Evolutionary conservation across 1,284 basidiomycete species (phyloP), one percentile per base, ranked within the genome.

Genomic region (Bondarzewia mesenterica): DNA sequence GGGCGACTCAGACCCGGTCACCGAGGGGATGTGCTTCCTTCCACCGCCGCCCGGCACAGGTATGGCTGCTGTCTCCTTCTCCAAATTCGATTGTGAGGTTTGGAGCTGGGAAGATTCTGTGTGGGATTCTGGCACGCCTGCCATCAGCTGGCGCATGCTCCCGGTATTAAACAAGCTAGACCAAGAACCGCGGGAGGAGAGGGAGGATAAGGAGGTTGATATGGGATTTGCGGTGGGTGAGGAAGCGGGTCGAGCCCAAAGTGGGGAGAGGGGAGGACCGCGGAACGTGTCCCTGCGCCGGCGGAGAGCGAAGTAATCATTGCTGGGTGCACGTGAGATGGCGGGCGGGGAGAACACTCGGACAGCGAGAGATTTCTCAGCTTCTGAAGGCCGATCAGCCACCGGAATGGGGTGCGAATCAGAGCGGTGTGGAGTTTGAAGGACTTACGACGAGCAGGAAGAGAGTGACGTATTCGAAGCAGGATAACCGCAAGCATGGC

Each of bases 401-500:
- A 18, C 16, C 7, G 2, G 22, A 14, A n/a, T 5, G 35, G 23
- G 27, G 22, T 26, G 25, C 29, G n/a, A 12, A 29, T 6, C 42
- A 21, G 16, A 32, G 36, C 18, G 7, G n/a, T n/a, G n/a, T n/a
- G n/a, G n/a, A n/a, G n/a, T n/a, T n/a, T n/a, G n/a, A n/a, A n/a
- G n/a, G 2, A 46, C 64, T 50, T 50, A 68, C 72, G 42, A 44
- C 55, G 54, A 20, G 60, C 55, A 20, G 37, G 54, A 2, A 61
- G 52, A 10, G 54, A 50, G 4, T 49, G 41, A 3, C 54, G 54
- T 14, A 67, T 69, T 57, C 77, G 77, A 3, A 90, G 68, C 3
- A 93, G 66, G 16, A 91, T 62, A 42, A 82, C 73, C 0, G 88
- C 75, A 0, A 93, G 59, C 71, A 93, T 83, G 0, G 86, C 88